phyloP scores from a whole-genome alignment of 2,329 filamentous ascomycete genomes.

The Fusarium clavum region DNA sequence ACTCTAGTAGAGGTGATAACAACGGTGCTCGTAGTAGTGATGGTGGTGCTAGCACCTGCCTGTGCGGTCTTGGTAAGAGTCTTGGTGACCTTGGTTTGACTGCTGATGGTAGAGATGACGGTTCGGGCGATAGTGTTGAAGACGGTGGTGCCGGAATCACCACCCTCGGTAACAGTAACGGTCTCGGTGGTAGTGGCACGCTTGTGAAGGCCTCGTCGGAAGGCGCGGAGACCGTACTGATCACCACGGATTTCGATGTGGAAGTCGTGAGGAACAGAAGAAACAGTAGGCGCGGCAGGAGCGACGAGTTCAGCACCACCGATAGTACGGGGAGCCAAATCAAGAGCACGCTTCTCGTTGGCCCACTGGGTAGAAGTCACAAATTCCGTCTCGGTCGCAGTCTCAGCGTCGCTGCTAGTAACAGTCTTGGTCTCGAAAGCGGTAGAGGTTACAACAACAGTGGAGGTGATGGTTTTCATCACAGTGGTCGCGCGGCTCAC shows the following conservation, averaged over 20 bases:
- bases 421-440: conserved; percentile 53
- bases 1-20: conserved; percentile 52
- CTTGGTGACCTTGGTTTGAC: conserved; percentile 45
- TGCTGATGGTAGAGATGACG: conserved; percentile 50
- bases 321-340: conserved; percentile 46
- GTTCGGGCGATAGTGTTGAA: conserved; percentile 48
- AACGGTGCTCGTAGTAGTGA: conserved; percentile 54
- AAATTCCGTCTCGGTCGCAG: conserved; percentile 52
- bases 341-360: conserved; percentile 51
- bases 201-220: conserved; percentile 47
- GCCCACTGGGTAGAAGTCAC: conserved; percentile 50
- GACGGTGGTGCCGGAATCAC: conserved; percentile 41
- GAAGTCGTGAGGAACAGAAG: conserved; percentile 29
- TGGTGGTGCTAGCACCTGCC: conserved; percentile 53
- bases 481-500: conserved; percentile 49
- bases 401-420: conserved; percentile 51
- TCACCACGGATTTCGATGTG: conserved; percentile 20
- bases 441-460: conserved; percentile 52
- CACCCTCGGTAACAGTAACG: conserved; percentile 50
- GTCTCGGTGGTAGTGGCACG: conserved; percentile 50
- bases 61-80: conserved; percentile 51
- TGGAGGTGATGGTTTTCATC: conserved; percentile 47
- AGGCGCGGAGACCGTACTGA: conserved; percentile 34
- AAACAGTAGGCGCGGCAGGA: conserved; percentile 34
- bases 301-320: conserved; percentile 33